These are phyloP conservation scores for Puccinia hordei DNA, from an alignment of 1,284 basidiomycete species.

Conservation along the genomic window DNA sequence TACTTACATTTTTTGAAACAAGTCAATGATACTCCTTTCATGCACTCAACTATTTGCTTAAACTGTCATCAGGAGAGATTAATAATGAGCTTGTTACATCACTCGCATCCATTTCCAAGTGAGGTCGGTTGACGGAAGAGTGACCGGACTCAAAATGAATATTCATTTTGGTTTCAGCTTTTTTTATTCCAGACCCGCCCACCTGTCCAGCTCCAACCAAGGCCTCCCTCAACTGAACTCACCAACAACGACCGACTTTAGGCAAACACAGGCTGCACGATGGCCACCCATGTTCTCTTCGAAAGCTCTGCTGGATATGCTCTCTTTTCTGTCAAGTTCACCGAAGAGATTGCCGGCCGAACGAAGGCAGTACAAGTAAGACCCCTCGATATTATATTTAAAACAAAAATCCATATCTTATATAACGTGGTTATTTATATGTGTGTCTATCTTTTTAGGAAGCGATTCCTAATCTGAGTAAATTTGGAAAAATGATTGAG, in stretches of 20 bases:
- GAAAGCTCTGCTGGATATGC: conserved; percentile 95
- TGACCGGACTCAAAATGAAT: neutral
- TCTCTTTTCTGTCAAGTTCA: conserved; percentile 83
- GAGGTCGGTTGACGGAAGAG: neutral
- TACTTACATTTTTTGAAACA: too few species aligned
- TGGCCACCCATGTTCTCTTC: conserved; percentile 76
- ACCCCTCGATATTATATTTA: neutral
- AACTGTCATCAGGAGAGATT: too few species aligned
- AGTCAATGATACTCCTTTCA: too few species aligned
- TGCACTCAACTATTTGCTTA: too few species aligned
- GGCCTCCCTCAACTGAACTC: neutral
- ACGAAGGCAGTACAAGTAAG: conserved; percentile 75
- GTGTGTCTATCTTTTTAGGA: conserved; percentile 46
- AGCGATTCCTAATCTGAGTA: conserved; percentile 79
- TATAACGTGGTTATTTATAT: neutral
- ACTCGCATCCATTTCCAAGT: too few species aligned
- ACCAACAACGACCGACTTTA: neutral
- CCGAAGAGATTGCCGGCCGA: conserved; percentile 85
- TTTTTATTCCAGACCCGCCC: neutral
- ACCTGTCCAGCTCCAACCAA: neutral
- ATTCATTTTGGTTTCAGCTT: conserved; percentile 17
- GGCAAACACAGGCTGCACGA: conserved; percentile 32
- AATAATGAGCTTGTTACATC: too few species aligned
- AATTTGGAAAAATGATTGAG: conserved; percentile 92
- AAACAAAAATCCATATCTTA: too few species aligned